Base-by-base conservation (phyloP, 1,139 yeast genomes). In the Protomyces arabidopsidicola region DNA sequence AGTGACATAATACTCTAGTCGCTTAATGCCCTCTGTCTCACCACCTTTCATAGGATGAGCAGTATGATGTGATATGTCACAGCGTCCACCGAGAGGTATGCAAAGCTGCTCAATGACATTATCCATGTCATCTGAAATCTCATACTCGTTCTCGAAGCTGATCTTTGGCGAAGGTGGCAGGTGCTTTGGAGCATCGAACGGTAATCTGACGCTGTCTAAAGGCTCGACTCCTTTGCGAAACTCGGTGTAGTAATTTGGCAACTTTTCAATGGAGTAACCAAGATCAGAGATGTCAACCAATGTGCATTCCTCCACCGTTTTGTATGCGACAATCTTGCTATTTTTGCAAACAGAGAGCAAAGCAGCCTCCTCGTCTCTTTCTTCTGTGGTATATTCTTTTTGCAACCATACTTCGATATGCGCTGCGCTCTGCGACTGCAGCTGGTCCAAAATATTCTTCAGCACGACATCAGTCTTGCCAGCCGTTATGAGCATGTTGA, bases 11-110 rank as follows among this genome's bases (percentile, higher is more conserved):
- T 58, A 52, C 3, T 58, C 62, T 22, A 58, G 53, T 31, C 62
- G 20, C 34, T 35, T 27, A n/a, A 58, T 24, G 2, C 52, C 62
- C 27, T 18, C 20, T 9, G 55, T 52, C 35, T 58, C 62, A 8
- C 62, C 62, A 8, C 62, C 62, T 27, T 51, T 52, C 62, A 58
- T 58, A 12, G 62, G 62, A 38, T 58, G 62, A 8, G 62, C 62
- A 6, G 62, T 58, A 35, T 52, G 38, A 8, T 16, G 35, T 12
- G 62, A 52, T 2, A 39, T 22, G 12, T 31, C 14, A 16, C 35
- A 51, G 10, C 51, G 56, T 5, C 62, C 62, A 31, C 62, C 62
- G n/a, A 58, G 52, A 8, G 62, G 62, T 31, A 18, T 14, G 53
- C 62, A 58, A 6, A 58, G 56, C 18, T n/a, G 27, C 6, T 39